Base-by-base conservation (phyloP, 306 rosid species). In the Malus fusca region DNA sequence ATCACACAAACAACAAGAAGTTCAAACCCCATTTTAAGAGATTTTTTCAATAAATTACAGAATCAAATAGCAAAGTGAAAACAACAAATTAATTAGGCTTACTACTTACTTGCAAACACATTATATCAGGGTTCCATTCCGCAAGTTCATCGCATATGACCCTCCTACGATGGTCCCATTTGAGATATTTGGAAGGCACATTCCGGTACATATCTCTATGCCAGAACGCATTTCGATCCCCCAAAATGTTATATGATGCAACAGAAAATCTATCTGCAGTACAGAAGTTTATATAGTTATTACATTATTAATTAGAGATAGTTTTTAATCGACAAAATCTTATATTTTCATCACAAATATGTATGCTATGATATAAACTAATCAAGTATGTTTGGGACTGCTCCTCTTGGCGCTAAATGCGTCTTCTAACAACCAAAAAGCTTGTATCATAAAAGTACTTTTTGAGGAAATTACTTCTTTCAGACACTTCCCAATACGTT, bases 181-280 rank as follows among this genome's bases (percentile, higher is more conserved):
- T 75, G 74, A 93, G 44, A 72, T 87, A 88, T 30, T 44, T 53
- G 31, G 87, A 79, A 79, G 98, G 97, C 87, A 87, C 86, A 53
- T 91, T 91, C 31, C 78, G 13, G 62, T 93, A 93, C 48, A 93
- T 67, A 75, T 90, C 97, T 42, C 71, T 48, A 84, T 93, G 98
- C 28, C 72, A 56, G 58, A 71, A 88, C 82, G 93, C 91, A 79
- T 93, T 89, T 77, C 90, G 83, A 69, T 84, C 92, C 3, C 76
- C 96, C 74, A 91, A 81, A 60, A 91, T 87, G 85, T 93, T 93
- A 77, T 93, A 93, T 9, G 98, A 89, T 0, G 87, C 96, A 67
- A 91, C 91, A 7, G 80, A 88, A 81, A 93, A 84, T 75, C 89
- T 88, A 40, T 93, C 91, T 84, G 91, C 69, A 61, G 58, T 62